A percentile compares a stretch with the other conserved stretches of the same genome.
Conservation (phyloP, 2,329 filamentous ascomycete genomes). For the Colletotrichum sp. region DNA sequence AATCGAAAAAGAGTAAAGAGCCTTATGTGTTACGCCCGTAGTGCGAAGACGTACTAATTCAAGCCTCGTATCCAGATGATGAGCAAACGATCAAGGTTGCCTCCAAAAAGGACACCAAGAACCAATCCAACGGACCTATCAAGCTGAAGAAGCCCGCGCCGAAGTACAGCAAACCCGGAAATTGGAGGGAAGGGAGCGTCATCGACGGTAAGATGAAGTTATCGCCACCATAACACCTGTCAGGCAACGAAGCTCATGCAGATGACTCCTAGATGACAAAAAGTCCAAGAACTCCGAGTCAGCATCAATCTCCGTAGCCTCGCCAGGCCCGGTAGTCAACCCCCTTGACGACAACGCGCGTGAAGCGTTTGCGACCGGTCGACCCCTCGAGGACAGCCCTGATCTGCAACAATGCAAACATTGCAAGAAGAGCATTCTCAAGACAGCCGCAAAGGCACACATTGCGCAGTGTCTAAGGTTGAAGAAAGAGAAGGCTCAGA, state of each 20-base stretch:
- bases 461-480: constrained; percentile 83
- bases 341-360: constrained; percentile 78
- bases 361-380: constrained; percentile 81
- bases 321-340: constrained; percentile 64
- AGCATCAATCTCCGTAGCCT: constrained; percentile 40
- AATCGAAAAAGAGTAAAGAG: constrained; percentile 19
- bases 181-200: constrained; percentile 73
- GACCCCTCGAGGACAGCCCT: constrained; percentile 79
- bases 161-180: constrained; percentile 70
- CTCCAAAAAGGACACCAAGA: constrained; percentile 57
- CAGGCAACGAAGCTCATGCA: background rate
- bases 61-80: constrained; percentile 42
- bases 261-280: constrained; percentile 52
- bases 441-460: constrained; percentile 76
- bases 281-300: constrained; percentile 53
- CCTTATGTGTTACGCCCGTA: background rate
- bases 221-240: background rate
- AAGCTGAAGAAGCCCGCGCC: constrained; percentile 69
- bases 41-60: background rate
- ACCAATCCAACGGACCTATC: constrained; percentile 51
- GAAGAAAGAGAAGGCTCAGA: constrained; percentile 81
- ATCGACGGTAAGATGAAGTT: constrained; percentile 56
- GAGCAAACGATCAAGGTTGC: constrained; percentile 68
- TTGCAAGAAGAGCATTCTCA: constrained; percentile 88
- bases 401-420: constrained; percentile 90